Percentiles rank a stretch among this genome's conserved stretches.
Evolutionary conservation across 257 asterid species (phyloP).

Genomic region (Solanum lignicaule): DNA sequence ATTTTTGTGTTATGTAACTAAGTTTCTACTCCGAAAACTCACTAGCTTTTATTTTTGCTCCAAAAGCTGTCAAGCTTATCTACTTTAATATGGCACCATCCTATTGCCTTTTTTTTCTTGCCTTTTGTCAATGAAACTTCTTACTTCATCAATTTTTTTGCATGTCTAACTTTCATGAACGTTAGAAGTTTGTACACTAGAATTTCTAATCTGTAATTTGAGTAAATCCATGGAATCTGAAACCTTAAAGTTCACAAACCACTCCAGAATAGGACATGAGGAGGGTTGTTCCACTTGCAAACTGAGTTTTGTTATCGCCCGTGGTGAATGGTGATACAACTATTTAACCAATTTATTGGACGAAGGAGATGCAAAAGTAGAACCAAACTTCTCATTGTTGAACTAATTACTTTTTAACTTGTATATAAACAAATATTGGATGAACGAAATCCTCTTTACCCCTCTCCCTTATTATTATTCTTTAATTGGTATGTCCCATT

Average conservation of each 20-base stretch:
- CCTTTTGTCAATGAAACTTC: no score
- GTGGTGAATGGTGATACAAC: background rate
- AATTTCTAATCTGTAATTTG: slow-evolving; percentile 1
- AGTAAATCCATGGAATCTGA: slow-evolving; percentile 2
- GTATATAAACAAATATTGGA: background rate
- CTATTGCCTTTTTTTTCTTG: no score
- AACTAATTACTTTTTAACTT: background rate
- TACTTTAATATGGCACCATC: no score
- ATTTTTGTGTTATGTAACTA: no score
- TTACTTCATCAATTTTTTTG: no score
- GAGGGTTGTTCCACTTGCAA: background rate
- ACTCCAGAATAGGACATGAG: background rate
- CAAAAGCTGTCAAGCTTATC: no score
- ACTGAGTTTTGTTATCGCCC: background rate
- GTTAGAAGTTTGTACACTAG: slow-evolving; percentile 1
- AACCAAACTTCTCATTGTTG: background rate
- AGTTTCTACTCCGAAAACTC: no score
- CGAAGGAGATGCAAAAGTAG: background rate
- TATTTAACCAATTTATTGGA: no score
- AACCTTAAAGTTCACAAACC: background rate
- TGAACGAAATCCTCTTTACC: background rate
- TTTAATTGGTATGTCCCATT: background rate
- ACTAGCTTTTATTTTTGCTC: no score
- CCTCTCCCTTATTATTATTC: background rate
- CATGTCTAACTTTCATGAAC: no score